These are phyloP conservation scores for Phylloporus sp. DNA, from an alignment of 768 basidiomycete species.

Conservation along the genomic window DNA sequence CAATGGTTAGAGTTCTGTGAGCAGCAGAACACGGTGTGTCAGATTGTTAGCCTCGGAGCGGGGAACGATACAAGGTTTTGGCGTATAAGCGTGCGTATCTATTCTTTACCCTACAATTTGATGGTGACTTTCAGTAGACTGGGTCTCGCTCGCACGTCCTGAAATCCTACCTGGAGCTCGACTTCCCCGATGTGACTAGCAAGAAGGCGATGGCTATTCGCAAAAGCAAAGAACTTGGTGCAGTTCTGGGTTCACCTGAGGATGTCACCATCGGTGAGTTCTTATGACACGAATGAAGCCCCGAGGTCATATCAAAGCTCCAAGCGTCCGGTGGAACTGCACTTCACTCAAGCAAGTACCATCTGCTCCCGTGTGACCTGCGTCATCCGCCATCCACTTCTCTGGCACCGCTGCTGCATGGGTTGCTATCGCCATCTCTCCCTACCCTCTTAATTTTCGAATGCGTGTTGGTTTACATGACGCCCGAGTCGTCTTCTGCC, in stretches of 20 bases:
- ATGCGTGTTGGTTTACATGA: slow-evolving; percentile 88
- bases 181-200: slow-evolving; percentile 81
- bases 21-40: slow-evolving; percentile 47
- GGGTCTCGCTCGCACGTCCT: slow-evolving; percentile 47
- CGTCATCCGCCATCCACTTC: slow-evolving; percentile 49
- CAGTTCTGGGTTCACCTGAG: slow-evolving; percentile 18
- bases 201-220: slow-evolving; percentile 80
- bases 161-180: slow-evolving; percentile 76
- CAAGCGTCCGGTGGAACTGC: slow-evolving; percentile 35
- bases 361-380: slow-evolving; percentile 75
- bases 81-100: slow-evolving; percentile 67
- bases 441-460: slow-evolving; percentile 89
- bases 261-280: slow-evolving; percentile 14
- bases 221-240: slow-evolving; percentile 47
- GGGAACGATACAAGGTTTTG: slow-evolving; percentile 97
- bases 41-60: slow-evolving; percentile 92
- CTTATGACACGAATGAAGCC: background rate
- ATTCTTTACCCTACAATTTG: slow-evolving; percentile 1
- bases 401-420: slow-evolving; percentile 35
- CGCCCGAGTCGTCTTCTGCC: slow-evolving; percentile 49
- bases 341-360: slow-evolving; percentile 24
- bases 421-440: slow-evolving; percentile 47
- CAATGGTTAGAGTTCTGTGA: slow-evolving; percentile 52
- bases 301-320: background rate
- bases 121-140: slow-evolving; percentile 40